Base-by-base conservation (phyloP, 495 filamentous ascomycete genomes). In the Neurospora intermedia region DNA sequence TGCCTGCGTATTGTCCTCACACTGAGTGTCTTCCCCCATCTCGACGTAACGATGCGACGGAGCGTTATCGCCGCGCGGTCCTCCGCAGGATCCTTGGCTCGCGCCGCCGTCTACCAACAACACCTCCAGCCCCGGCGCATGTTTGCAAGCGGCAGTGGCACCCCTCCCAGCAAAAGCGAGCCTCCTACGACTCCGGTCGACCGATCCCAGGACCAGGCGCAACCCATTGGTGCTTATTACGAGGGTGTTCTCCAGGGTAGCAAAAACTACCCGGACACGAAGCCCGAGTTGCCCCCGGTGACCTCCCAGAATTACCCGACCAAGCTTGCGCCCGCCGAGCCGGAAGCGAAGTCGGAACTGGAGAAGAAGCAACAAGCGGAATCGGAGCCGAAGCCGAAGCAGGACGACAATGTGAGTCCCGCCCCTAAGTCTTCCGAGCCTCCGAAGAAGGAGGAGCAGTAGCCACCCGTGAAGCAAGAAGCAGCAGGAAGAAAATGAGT, bases 161-260 rank as follows among this genome's bases (percentile, higher is more conserved):
- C 54, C 16, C 23, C 71, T 23, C 43, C 75, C 10, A 75, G 70
- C 40, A 75, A 73, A 70, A 70, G 72, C 73, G 69, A 73, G 39
- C 40, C 74, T 42, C 73, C 72, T 23, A 74, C 75, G 69, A 71
- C 72, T 42, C 75, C 80, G 39, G 73, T 72, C 16, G 73, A 75
- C 43, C 73, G 72, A 31, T 70, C 74, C 45, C 69, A 72, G 23
- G 74, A 74, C 43, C 81, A 84, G 66, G 84, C 82, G 7, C 74
- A 76, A 43, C 81, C 81, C 5, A 73, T 81, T 31, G 82, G 81
- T 9, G 59, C 79, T 70, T 87, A 83, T 75, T 85, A 86, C 74
- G 81, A 83, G 73, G 79, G 82, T 70, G 78, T 88, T 41, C 80
- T 88, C 62, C 78, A 82, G 73, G 79, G 81, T 20, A 85, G 83